Evolutionary conservation across 345 rosid genomes (phyloP).

Genomic region (Aquilaria sinensis): DNA sequence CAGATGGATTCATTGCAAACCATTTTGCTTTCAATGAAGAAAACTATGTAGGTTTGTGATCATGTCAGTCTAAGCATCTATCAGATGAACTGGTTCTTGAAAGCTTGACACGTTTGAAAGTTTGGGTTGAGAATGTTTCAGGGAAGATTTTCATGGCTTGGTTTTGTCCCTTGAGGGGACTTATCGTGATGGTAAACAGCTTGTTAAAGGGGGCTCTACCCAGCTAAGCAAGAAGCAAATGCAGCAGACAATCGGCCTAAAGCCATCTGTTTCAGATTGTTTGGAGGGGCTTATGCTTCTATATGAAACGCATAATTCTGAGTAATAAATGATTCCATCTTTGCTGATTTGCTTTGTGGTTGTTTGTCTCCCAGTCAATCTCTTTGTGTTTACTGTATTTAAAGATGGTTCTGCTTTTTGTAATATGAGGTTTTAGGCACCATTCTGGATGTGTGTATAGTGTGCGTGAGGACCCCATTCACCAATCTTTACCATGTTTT

Average conservation of each 20-base stretch:
- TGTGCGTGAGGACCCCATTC: not conserved
- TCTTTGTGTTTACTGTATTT: not conserved
- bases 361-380: not conserved
- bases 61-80: not conserved
- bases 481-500: not conserved
- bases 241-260: constrained; percentile 57
- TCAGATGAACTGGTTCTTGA: not conserved
- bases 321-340: constrained; percentile 32
- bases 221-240: constrained; percentile 34
- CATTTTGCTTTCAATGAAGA: constrained; percentile 53
- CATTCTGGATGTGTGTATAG: not conserved
- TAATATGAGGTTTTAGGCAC: not conserved
- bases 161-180: constrained; percentile 51
- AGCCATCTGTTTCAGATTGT: constrained; percentile 67
- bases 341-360: not conserved
- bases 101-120: not conserved
- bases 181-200: constrained; percentile 44
- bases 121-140: constrained; percentile 10
- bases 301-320: constrained; percentile 60
- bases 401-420: not conserved
- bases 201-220: constrained; percentile 41
- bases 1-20: constrained; percentile 62
- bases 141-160: constrained; percentile 57
- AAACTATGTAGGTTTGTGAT: constrained; percentile 38
- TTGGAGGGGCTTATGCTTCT: constrained; percentile 64